Evolutionary conservation across 495 filamentous ascomycete species (phyloP).

Genomic region (Saxophila tyrrhenica): DNA sequence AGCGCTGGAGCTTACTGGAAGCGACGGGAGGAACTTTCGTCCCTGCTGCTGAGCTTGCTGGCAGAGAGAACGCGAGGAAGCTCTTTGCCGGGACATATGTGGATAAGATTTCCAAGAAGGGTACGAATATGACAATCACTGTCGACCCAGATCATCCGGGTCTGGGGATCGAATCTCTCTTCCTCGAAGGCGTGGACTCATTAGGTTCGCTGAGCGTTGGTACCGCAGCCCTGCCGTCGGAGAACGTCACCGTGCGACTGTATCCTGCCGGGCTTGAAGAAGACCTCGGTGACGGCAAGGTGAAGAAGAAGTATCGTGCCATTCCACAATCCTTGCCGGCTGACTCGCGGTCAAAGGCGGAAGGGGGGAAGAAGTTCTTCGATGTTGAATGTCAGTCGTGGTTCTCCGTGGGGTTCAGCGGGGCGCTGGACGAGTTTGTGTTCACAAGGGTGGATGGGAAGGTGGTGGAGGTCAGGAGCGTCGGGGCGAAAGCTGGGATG

Average conservation of each 20-base stretch:
- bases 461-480: not conserved
- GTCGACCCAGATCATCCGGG: not conserved
- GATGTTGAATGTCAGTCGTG: no score
- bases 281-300: not conserved
- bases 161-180: not conserved
- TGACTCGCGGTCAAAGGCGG: no score
- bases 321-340: no score
- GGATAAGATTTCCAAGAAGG: not conserved
- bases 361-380: no score
- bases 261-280: not conserved
- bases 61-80: not conserved
- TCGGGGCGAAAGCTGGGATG: not conserved
- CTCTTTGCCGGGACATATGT: not conserved
- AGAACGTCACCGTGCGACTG: not conserved
- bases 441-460: not conserved
- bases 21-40: not conserved
- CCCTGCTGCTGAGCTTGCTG: not conserved
- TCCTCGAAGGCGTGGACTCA: not conserved
- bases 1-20: not conserved
- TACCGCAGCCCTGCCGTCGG: slow-evolving; percentile 10
- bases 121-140: not conserved
- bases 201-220: slow-evolving; percentile 2
- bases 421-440: not conserved
- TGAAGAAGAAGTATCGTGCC: not conserved
- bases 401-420: not conserved